Evolutionary conservation across 2,329 filamentous ascomycete species (phyloP).

Genomic region (Ramichloridium luteum): DNA sequence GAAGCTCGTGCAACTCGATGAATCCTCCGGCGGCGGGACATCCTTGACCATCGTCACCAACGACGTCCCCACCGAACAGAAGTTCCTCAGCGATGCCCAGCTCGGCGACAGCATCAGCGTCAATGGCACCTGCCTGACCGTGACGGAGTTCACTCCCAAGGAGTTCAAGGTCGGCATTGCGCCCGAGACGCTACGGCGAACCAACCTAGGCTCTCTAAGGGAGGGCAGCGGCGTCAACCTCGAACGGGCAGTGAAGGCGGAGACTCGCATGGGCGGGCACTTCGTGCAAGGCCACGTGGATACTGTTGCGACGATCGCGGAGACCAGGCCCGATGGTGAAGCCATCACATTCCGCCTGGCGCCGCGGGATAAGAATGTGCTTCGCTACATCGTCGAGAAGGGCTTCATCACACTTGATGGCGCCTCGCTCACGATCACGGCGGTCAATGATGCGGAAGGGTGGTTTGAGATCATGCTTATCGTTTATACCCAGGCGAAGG

Average conservation of each 20-base stretch:
- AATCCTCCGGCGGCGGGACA: conserved; percentile 65
- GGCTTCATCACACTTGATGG: conserved; percentile 91
- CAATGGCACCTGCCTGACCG: conserved; percentile 92
- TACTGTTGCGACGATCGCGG: conserved; percentile 64
- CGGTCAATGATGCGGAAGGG: conserved; percentile 71
- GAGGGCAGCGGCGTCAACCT: conserved; percentile 68
- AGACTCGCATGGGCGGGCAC: conserved; percentile 94
- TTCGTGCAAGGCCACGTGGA: conserved; percentile 98
- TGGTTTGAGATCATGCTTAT: conserved; percentile 97
- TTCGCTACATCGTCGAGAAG: conserved; percentile 90
- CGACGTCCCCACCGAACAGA: conserved; percentile 47
- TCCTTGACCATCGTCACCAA: conserved; percentile 68
- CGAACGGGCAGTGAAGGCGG: conserved; percentile 80
- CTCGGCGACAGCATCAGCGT: conserved; percentile 89
- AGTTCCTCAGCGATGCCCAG: conserved; percentile 70
- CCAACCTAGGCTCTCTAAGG: conserved; percentile 71
- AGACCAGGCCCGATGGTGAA: conserved; percentile 71
- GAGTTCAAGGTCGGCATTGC: conserved; percentile 86
- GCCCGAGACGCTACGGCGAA: conserved; percentile 88
- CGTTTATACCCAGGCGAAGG: conserved; percentile 85
- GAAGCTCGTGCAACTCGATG: conserved; percentile 66
- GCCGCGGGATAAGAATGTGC: conserved; percentile 54
- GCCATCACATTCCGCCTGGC: conserved; percentile 74
- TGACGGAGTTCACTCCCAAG: conserved; percentile 54
- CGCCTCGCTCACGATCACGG: conserved; percentile 83